Evolutionary conservation across 2,329 filamentous ascomycete genomes (phyloP), one percentile per base, ranked within the genome.

Genomic region (Arthrobotrys entomopaga): DNA sequence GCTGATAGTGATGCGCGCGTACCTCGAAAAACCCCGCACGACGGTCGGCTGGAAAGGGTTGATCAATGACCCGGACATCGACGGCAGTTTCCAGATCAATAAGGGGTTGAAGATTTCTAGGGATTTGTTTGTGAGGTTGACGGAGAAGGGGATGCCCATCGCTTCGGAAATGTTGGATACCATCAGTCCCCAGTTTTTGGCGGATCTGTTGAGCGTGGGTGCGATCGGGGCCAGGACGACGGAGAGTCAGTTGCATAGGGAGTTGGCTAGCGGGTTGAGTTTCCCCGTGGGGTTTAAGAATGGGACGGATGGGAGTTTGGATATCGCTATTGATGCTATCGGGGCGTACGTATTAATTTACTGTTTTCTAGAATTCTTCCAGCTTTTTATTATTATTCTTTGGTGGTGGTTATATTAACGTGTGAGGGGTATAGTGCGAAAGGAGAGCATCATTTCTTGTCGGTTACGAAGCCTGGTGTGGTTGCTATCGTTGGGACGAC

Each of bases 241-340:
- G 57, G 95, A 99, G 84, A 95, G 91, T 65, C 95, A 99, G 84
- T 86, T 98, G 77, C 95, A 99, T 84, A 90, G 95, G 77, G 95
- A 99, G 84, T 88, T 99, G 76, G 95, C 95, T 3, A 96, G 91
- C 26, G 95, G 95, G 79, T 87, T 98, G 63, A 96, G 92, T 69
- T 98, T 97, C 90, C 95, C 95, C 20, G 93, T 99, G 78, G 95
- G 95, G 72, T 99, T 97, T 90, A 99, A 99, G 88, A 99, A 99
- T 83, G 95, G 95, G 76, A 99, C 95, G 22, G 95, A 99, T 80
- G 95, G 95, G 48, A 92, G 90, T 79, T 85, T 99, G 66, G 89
- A 88, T 26, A 93, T 98, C 19, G 93, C 94, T 19, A 96, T 98
- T 79, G 95, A 99, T 81, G 95, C 95, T 38, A 97, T 98, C 81